phyloP scores from a whole-genome alignment of 805 yeast species.

The Cyberlindnera saturnus region DNA sequence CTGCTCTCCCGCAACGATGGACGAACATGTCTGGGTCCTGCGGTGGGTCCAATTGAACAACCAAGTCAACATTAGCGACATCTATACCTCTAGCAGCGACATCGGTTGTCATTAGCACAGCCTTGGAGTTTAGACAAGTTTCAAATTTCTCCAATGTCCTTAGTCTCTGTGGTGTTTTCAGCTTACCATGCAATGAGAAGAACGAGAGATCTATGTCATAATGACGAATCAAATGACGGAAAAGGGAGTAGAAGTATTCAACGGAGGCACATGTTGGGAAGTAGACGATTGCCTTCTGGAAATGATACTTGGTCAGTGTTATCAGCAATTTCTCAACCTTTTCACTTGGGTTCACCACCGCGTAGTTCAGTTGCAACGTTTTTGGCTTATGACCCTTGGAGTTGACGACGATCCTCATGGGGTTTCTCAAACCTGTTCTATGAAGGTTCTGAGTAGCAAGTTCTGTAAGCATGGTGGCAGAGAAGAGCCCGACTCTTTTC shows the following conservation, averaged over 20 bases:
- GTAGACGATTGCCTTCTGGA: conserved; percentile 81
- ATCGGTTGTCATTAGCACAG: conserved; percentile 84
- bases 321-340: conserved; percentile 58
- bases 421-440: conserved; percentile 88
- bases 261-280: conserved; percentile 89
- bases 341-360: conserved; percentile 48
- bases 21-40: conserved; percentile 86
- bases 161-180: conserved; percentile 72
- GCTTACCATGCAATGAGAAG: conserved; percentile 84
- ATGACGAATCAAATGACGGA: conserved; percentile 33
- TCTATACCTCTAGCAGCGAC: conserved; percentile 98
- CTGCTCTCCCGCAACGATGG: conserved; percentile 94
- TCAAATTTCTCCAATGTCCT: conserved; percentile 61
- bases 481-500: conserved; percentile 87
- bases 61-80: conserved; percentile 90
- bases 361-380: conserved; percentile 55
- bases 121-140: conserved; percentile 30
- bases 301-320: conserved; percentile 47
- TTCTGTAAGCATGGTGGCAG: conserved; percentile 71
- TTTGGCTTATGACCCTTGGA: conserved; percentile 51
- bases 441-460: conserved; percentile 76
- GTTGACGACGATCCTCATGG: conserved; percentile 79
- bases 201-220: conserved; percentile 34
- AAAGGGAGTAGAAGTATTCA: conserved; percentile 60
- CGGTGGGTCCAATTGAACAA: conserved; percentile 93